phyloP scores from a whole-genome alignment of 441 rosid genomes.

The Cnidoscolus chayamansa region DNA sequence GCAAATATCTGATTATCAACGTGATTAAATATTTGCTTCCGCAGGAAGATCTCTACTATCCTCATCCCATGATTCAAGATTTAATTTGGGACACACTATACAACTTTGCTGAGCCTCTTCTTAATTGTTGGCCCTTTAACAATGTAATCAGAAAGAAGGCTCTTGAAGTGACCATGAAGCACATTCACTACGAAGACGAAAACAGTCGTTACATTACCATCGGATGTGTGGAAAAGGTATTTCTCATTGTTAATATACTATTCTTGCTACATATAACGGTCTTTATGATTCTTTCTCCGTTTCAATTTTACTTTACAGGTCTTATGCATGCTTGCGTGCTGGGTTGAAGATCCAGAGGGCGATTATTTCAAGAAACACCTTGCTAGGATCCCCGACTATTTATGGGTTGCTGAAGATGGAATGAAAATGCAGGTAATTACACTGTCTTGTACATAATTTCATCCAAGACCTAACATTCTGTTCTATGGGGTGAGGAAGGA shows the following conservation, averaged over 20 bases:
- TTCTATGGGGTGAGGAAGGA: too few species aligned
- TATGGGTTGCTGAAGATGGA: conserved; percentile 67
- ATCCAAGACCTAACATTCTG: too few species aligned
- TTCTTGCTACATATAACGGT: too few species aligned
- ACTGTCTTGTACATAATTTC: too few species aligned
- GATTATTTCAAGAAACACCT: conserved; percentile 51
- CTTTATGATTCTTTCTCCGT: too few species aligned
- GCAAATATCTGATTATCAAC: too few species aligned
- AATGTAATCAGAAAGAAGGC: conserved; percentile 43
- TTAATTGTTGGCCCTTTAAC: conserved; percentile 54
- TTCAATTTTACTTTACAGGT: conserved; percentile 4
- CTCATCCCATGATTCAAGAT: conserved; percentile 48
- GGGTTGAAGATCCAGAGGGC: conserved; percentile 60
- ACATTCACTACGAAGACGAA: conserved; percentile 60
- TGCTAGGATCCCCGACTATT: conserved; percentile 45
- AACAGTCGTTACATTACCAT: conserved; percentile 55
- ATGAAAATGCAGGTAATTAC: conserved; percentile 50
- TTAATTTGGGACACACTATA: conserved; percentile 57
- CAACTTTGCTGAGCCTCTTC: conserved; percentile 45
- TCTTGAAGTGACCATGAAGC: conserved; percentile 45
- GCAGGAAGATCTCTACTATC: conserved; percentile 59
- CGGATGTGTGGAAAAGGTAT: conserved; percentile 53
- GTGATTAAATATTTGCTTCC: not conserved
- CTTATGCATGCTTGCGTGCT: conserved; percentile 47
- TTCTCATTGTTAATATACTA: not conserved